Evolutionary conservation across 495 filamentous ascomycete species (phyloP), one percentile per base, ranked within the genome.

Genomic region (Penicillium parvum): DNA sequence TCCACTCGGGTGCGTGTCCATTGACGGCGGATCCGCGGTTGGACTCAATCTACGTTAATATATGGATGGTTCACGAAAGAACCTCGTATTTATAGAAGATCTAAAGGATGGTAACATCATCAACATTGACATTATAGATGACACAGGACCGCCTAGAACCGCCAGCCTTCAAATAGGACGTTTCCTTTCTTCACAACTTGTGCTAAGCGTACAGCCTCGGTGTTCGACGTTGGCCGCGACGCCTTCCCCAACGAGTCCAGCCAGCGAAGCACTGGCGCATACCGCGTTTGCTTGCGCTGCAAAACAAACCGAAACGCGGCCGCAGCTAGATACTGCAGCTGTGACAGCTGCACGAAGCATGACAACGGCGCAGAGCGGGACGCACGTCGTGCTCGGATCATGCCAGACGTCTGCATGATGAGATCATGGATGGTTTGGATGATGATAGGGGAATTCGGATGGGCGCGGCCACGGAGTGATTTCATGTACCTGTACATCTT

Each of bases 401-500:
- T 62, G 3, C 75, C 54, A 22, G 72, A 78, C 0, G 85, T 83
- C 1, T 88, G 73, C 11, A 81, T 73, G 4, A 84, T 67, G 4
- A 90, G 49, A 39, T 83, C 79, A 29, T 69, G 64, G 37, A 94
- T 79, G 0, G 86, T 86, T 40, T 74, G 76, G 37, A 82, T 79
- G 16, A 90, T 50, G 1, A 92, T 58, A 15, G 40, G 55, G 2
- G 65, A 28, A 2, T 69, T 52, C 8, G 84, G 83, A 42, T 78
- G 75, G 39, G 72, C 79, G 7, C 61, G 58, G 2, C 53, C 60
- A 4, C 72, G 67, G 17, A 96, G 68, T 33, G 76, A 79, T 27
- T 78, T 78, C 35, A 76, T 71, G 49, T 96, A 94, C 6, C 83
- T 79, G 68, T 88, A 90, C 72, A 86, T 85, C 60, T 90, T 94